A percentile compares a stretch with the other conserved stretches of the same genome.
Conservation (phyloP, 108 stramenopile species). For the Chaetoceros tenuissimus region DNA sequence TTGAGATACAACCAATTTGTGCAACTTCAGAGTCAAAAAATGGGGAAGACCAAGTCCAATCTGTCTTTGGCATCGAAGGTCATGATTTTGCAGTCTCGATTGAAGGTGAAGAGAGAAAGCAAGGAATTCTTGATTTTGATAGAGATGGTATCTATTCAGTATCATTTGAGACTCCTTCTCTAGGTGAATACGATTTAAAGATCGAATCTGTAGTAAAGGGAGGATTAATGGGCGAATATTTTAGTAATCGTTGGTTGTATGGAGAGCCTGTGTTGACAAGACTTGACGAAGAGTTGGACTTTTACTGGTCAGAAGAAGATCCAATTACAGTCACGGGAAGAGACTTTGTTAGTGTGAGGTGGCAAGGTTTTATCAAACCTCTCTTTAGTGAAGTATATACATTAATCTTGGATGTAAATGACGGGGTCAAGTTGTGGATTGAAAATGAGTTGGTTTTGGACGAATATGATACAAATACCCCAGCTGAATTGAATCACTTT, state of each 20-base stretch:
- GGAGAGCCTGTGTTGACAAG: slow-evolving; percentile 37
- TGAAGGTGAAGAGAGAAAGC: slow-evolving; percentile 19
- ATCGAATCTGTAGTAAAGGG: slow-evolving; percentile 30
- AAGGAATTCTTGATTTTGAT: slow-evolving; percentile 11
- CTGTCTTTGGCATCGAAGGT: slow-evolving; percentile 46
- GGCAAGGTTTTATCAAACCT: slow-evolving; percentile 64
- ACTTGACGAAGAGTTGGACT: slow-evolving; percentile 55
- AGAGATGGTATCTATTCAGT: slow-evolving; percentile 43
- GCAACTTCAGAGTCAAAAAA: slow-evolving; percentile 10
- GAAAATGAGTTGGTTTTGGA: slow-evolving; percentile 58
- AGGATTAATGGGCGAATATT: slow-evolving; percentile 75
- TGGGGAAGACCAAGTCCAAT: slow-evolving; percentile 2
- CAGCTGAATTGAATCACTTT: slow-evolving; percentile 8
- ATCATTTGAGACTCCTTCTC: slow-evolving; percentile 42
- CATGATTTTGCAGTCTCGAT: slow-evolving; percentile 38
- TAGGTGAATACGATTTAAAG: slow-evolving; percentile 44
- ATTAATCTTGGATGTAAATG: slow-evolving; percentile 53
- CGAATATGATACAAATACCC: slow-evolving; percentile 45
- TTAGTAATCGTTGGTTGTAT: slow-evolving; percentile 68
- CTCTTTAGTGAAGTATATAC: slow-evolving; percentile 53
- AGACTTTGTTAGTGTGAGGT: slow-evolving; percentile 67
- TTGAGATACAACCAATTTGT: slow-evolving; percentile 14
- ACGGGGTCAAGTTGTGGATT: slow-evolving; percentile 65
- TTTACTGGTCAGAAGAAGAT: slow-evolving; percentile 41
- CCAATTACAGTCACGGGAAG: slow-evolving; percentile 40